Evolutionary conservation across 352 stramenopile species (phyloP).

Genomic region (Phytophthora hybrid): DNA sequence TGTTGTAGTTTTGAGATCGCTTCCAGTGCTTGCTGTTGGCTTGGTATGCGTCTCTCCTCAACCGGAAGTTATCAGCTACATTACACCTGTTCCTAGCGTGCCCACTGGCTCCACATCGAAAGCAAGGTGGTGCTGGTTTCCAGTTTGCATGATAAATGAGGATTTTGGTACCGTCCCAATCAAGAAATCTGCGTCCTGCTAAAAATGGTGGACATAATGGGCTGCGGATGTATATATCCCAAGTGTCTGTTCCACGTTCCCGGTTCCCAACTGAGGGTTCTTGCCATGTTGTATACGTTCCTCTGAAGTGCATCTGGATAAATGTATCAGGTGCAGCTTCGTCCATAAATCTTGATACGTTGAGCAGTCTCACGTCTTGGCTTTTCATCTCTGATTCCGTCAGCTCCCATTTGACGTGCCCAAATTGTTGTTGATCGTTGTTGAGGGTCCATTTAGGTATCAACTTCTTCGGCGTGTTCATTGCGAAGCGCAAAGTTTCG

Average conservation of each 20-base stretch:
- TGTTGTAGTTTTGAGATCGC: too few relatives aligned
- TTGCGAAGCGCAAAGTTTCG: background rate
- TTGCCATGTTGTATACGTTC: constrained; percentile 7
- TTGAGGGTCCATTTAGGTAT: background rate
- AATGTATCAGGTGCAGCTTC: constrained; percentile 9
- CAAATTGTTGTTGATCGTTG: background rate
- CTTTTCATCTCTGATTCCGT: constrained; percentile 1
- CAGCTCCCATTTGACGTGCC: constrained; percentile 12
- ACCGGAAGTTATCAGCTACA: too few relatives aligned
- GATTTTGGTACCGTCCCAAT: too few relatives aligned
- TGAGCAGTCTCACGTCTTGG: constrained; percentile 1
- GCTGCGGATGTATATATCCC: constrained; percentile 12
- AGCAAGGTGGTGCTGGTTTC: too few relatives aligned
- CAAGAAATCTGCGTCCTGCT: too few relatives aligned
- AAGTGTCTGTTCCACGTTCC: background rate
- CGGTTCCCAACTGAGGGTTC: background rate
- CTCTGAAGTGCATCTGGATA: background rate
- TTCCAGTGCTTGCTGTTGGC: too few relatives aligned
- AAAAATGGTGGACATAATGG: background rate
- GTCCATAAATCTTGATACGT: constrained; percentile 8
- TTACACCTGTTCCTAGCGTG: too few relatives aligned
- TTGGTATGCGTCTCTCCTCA: too few relatives aligned
- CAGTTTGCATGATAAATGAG: too few relatives aligned
- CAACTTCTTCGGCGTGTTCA: background rate
- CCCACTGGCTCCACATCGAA: too few relatives aligned